A percentile compares a stretch with the other conserved stretches of the same genome.
These are phyloP conservation scores for Heritiera fomes DNA, from an alignment of 345 rosid genomes.

Conservation along the genomic window DNA sequence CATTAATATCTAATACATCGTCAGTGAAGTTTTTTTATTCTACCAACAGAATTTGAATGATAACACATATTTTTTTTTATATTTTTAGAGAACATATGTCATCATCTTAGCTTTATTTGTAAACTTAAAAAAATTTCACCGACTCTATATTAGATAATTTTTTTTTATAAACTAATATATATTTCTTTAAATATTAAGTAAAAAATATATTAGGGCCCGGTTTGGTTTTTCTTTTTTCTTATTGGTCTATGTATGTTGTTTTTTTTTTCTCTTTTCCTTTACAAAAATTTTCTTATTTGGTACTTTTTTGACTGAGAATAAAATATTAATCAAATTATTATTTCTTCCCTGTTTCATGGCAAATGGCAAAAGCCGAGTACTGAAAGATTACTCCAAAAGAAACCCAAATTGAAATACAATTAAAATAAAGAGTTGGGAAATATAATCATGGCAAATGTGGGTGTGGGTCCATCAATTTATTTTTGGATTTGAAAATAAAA, in stretches of 20 bases:
- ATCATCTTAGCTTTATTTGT: no score
- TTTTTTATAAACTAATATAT: not conserved
- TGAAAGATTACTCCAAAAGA: not conserved
- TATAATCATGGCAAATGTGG: not conserved
- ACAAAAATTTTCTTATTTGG: no score
- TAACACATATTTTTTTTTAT: no score
- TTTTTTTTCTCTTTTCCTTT: not conserved
- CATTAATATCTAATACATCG: no score
- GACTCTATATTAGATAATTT: no score
- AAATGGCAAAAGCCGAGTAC: not conserved
- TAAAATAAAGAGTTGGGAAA: not conserved
- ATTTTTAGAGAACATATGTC: no score
- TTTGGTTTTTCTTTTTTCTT: not conserved
- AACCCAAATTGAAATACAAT: not conserved
- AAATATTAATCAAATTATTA: not conserved
- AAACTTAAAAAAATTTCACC: no score
- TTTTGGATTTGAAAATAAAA: not conserved
- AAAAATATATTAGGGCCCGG: not conserved
- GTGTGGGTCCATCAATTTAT: not conserved
- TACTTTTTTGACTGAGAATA: not conserved
- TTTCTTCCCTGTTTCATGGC: not conserved
- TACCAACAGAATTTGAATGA: no score
- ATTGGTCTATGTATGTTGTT: not conserved
- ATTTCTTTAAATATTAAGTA: not conserved
- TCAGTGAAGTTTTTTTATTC: no score